Evolutionary conservation across 75 land plant genomes (phyloP).

Genomic region (Ceratopteris richardii): DNA sequence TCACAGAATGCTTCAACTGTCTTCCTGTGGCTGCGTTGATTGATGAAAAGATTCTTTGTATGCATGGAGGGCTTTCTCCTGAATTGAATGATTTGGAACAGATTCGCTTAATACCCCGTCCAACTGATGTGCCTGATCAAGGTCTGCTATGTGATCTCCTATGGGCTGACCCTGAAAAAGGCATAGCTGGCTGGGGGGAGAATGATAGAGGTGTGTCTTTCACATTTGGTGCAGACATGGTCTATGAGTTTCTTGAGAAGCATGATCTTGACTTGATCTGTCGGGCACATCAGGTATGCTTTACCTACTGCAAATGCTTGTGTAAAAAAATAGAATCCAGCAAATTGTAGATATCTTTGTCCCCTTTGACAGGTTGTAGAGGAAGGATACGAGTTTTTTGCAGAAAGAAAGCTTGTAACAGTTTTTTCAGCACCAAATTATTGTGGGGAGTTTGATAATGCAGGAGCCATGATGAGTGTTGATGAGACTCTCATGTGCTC

Average conservation of each 20-base stretch:
- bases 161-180: slow-evolving; percentile 80
- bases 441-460: slow-evolving; percentile 84
- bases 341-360: neutral
- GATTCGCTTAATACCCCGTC: slow-evolving; percentile 47
- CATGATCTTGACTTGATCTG: slow-evolving; percentile 82
- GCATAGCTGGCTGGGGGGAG: slow-evolving; percentile 66
- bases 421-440: slow-evolving; percentile 79
- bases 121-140: slow-evolving; percentile 70
- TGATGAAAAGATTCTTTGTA: slow-evolving; percentile 82
- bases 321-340: neutral
- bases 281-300: slow-evolving; percentile 77
- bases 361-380: slow-evolving; percentile 61
- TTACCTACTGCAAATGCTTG: neutral
- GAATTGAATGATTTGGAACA: slow-evolving; percentile 56
- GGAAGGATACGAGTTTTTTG: slow-evolving; percentile 91
- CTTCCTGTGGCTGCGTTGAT: slow-evolving; percentile 79
- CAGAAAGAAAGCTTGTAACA: slow-evolving; percentile 74
- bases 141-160: slow-evolving; percentile 74
- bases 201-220: slow-evolving; percentile 82
- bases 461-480: slow-evolving; percentile 88
- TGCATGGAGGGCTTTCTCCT: slow-evolving; percentile 91
- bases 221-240: slow-evolving; percentile 73
- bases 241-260: slow-evolving; percentile 53
- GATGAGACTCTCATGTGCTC: slow-evolving; percentile 81
- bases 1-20: slow-evolving; percentile 76